Evolutionary conservation across 2,329 filamentous ascomycete genomes (phyloP), one percentile per base, ranked within the genome.

Genomic region (Drechslerella dactyloides): DNA sequence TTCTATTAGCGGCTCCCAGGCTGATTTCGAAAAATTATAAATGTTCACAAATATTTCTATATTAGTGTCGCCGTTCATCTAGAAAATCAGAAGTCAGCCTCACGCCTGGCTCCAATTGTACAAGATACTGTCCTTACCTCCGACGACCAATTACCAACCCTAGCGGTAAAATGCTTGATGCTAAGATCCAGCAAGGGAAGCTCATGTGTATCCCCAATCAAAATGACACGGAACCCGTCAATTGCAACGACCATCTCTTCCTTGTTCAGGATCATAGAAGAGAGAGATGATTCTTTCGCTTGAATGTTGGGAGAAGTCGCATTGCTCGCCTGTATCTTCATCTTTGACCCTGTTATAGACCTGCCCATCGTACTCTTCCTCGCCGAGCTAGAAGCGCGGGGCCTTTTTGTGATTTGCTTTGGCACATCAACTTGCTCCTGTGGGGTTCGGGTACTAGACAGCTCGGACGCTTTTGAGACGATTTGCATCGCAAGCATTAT

Each of bases 11-110:
- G 94, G 94, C 79, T 99, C 94, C 94, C 94, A 99, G 2, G 92
- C 91, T 0, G 94, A 99, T 79, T 99, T 99, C 13, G 94, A 94
- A 81, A 99, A 99, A 80, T 99, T 99, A 83, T 96, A 99, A 24
- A 99, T 89, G 77, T 97, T 99, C 76, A 96, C 86, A 79, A 96
- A 96, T 74, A 93, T 91, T 74, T 97, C 91, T 53, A 99, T 88
- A n/a, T 87, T 89, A 0, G 91, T 90, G 78, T 97, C 91, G 0
- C 91, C 93, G 77, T 88, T 92, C 79, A 99, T 84, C 21, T 88
- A 89, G 8, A 44, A 4, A 13, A 58, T n/a, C 15, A n/a, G 33
- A 37, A 17, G 44, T 73, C n/a, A 73, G 57, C 33, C 10, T 27
- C 19, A 42, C 40, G 11, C 23, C 30, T 58, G 5, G 27, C 3